Conservation (phyloP, 306 rosid species). For the Lathyrus sativus region DNA sequence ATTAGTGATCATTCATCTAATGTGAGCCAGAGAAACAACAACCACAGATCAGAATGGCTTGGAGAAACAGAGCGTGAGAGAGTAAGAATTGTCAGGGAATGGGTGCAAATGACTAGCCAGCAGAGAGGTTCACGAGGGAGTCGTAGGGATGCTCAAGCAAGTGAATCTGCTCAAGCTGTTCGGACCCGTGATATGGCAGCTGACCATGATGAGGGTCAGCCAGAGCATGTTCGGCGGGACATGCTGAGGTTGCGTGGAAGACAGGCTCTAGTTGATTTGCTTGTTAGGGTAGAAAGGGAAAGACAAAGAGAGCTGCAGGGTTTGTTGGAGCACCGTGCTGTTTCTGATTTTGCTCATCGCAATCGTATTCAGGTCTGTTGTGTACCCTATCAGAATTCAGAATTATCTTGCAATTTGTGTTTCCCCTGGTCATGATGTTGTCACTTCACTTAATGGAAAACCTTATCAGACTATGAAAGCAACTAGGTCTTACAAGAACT, state of each 20-base stretch:
- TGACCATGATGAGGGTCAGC: slow-evolving; percentile 87
- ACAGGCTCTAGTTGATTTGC: slow-evolving; percentile 92
- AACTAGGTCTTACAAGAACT: slow-evolving; percentile 17
- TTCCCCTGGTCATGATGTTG: slow-evolving; percentile 26
- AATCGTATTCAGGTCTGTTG: slow-evolving; percentile 96
- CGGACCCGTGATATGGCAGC: slow-evolving; percentile 54
- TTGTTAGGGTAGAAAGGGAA: slow-evolving; percentile 90
- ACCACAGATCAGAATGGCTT: slow-evolving; percentile 92
- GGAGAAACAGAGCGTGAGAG: slow-evolving; percentile 99
- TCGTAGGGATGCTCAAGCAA: slow-evolving; percentile 69
- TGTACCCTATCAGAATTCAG: slow-evolving; percentile 27
- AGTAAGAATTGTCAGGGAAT: slow-evolving; percentile 96
- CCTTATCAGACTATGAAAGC: slow-evolving; percentile 14
- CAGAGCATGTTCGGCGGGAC: slow-evolving; percentile 87
- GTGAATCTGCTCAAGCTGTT: slow-evolving; percentile 58
- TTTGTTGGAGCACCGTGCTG: slow-evolving; percentile 95
- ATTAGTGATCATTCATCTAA: slow-evolving; percentile 77
- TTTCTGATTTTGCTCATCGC: slow-evolving; percentile 98
- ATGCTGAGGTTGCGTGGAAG: slow-evolving; percentile 91
- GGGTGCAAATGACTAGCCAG: slow-evolving; percentile 99
- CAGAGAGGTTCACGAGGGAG: slow-evolving; percentile 89
- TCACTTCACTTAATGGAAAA: slow-evolving; percentile 15
- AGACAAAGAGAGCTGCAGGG: slow-evolving; percentile 94
- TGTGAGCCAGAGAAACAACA: slow-evolving; percentile 70
- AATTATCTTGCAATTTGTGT: slow-evolving; percentile 30